Evolutionary conservation across 2,329 filamentous ascomycete genomes (phyloP).

Genomic region (Cladosporium austrohemisphaericum): DNA sequence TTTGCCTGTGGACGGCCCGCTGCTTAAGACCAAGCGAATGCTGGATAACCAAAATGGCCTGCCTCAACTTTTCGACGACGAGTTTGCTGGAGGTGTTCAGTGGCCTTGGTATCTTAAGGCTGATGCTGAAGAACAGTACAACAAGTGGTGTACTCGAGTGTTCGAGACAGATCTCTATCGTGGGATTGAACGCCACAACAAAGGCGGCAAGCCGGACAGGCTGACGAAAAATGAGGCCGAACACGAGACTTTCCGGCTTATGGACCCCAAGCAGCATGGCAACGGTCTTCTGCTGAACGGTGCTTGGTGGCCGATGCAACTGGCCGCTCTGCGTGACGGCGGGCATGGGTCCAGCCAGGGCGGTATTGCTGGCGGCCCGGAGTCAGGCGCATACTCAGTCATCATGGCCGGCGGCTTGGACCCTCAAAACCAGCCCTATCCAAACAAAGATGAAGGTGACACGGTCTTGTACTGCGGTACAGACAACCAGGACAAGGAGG

Average conservation of each 20-base stretch:
- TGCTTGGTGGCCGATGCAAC: conserved; percentile 55
- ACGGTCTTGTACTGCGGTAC: conserved; percentile 53
- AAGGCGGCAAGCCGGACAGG: conserved; percentile 16
- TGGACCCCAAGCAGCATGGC: conserved; percentile 37
- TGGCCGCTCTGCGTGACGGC: conserved; percentile 50
- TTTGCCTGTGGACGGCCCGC: conserved; percentile 29
- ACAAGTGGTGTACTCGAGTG: conserved; percentile 41
- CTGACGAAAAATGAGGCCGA: conserved; percentile 5
- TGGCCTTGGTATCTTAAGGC: conserved; percentile 47
- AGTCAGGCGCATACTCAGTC: conserved; percentile 51
- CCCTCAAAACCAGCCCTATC: conserved; percentile 34
- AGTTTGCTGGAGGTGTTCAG: conserved; percentile 19
- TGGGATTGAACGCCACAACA: conserved; percentile 35
- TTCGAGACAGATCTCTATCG: conserved; percentile 46
- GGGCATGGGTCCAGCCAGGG: conserved; percentile 49
- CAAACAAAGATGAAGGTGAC: conserved; percentile 50
- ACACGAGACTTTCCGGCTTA: conserved; percentile 23
- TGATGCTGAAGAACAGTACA: conserved; percentile 46
- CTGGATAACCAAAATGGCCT: conserved; percentile 38
- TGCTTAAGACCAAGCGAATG: conserved; percentile 36
- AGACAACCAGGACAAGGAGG: conserved; percentile 26
- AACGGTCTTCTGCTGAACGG: conserved; percentile 42
- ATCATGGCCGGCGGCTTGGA: conserved; percentile 46
- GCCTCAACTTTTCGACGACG: conserved; percentile 38
- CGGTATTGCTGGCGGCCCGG: conserved; percentile 50